A percentile compares a stretch with the other conserved stretches of the same genome.
These are phyloP conservation scores for Elaeis oleifera DNA, from an alignment of 202 grass and related monocot genomes.

Conservation along the genomic window DNA sequence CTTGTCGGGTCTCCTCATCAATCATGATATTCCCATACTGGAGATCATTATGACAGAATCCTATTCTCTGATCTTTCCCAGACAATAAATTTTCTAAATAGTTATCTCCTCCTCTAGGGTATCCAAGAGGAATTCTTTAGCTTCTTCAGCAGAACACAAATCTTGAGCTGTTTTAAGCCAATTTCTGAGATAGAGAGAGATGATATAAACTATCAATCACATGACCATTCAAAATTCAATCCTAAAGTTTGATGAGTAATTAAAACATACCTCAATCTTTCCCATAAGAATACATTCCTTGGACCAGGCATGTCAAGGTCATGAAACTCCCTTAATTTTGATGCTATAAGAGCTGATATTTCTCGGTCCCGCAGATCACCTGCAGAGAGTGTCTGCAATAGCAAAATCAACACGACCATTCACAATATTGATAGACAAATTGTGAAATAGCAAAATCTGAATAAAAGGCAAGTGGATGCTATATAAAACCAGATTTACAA, in stretches of 20 bases:
- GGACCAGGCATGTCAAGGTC: constrained; percentile 83
- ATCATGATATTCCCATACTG: constrained; percentile 99
- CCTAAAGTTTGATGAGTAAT: constrained; percentile 8
- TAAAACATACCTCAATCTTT: constrained; percentile 50
- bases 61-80: constrained; percentile 33
- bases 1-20: constrained; percentile 74
- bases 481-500: too few relatives aligned
- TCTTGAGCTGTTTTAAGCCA: constrained; percentile 56
- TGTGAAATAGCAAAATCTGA: too few relatives aligned
- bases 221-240: not conserved
- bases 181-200: constrained; percentile 27
- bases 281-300: constrained; percentile 56
- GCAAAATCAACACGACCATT: not conserved
- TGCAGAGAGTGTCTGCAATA: constrained; percentile 66
- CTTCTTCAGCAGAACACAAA: constrained; percentile 52
- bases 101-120: constrained; percentile 51
- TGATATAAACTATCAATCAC: constrained; percentile 4
- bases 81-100: constrained; percentile 41
- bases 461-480: too few relatives aligned
- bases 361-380: constrained; percentile 60
- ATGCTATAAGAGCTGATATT: constrained; percentile 65
- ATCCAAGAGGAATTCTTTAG: constrained; percentile 46
- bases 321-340: constrained; percentile 80
- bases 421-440: too few relatives aligned
- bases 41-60: constrained; percentile 92